Base-by-base conservation (phyloP, 305 asterid species). In the Rubia tinctorum region DNA sequence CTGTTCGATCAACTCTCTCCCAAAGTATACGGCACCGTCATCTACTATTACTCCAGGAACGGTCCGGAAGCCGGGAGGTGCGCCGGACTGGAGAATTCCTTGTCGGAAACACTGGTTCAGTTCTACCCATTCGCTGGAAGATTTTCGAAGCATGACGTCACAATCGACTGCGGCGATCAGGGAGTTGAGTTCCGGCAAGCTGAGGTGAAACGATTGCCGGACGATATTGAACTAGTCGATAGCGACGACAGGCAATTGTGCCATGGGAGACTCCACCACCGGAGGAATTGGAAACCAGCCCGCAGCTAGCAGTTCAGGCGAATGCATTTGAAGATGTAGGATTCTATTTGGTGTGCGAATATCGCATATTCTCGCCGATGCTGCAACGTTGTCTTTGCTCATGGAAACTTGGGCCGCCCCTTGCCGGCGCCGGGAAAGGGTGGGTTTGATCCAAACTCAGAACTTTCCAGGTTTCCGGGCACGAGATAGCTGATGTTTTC, bases 241-340 rank as follows among this genome's bases (percentile, higher is more conserved):
- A n/a, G n/a, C n/a, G n/a, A n/a, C n/a, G n/a, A n/a, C 14, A 18
- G 7, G 51, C 69, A n/a, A n/a, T 65, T 37, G 22, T 65, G 23
- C 69, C 69, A 14, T 65, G 69, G 69, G 49, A 18, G 30, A 39
- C 44, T 65, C 69, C 69, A 14, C 69, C 69, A 7, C 25, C 69
- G 5, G 27, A 37, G 69, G 69, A 65, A 14, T 65, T 27, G 20
- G 49, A 18, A 11, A 18, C 69, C 14, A 65, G 69, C 20, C 69
- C 69, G 14, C 69, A 39, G 25, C 51, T 65, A 2, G 69, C 51
- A 2, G 22, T 65, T 12, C 69, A 65, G 69, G 69, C 20, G 7
- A 65, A 39, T 6, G 7, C 20, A 7, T 65, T 65, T 8, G 49
- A 39, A 18, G 69, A 65, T 13, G 51, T 49, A 17, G 69, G 69